Conservation (phyloP, 768 basidiomycete genomes). For the Suillus sp. region DNA sequence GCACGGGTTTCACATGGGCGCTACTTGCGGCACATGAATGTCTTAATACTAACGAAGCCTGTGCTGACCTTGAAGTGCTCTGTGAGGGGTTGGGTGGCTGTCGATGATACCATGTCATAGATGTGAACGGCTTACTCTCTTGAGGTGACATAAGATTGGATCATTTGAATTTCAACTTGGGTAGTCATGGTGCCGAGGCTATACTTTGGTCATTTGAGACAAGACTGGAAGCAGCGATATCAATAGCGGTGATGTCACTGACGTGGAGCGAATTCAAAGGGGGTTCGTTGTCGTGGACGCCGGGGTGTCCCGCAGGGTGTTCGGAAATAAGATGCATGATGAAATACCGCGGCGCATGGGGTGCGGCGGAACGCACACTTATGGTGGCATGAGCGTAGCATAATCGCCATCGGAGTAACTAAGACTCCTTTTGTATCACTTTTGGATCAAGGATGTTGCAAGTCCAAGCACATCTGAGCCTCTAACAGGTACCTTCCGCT, state of each 20-base stretch:
- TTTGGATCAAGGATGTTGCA: background rate
- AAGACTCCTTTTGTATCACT: background rate
- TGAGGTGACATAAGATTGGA: background rate
- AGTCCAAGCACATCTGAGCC: background rate
- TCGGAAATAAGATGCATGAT: background rate
- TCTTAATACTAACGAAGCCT: background rate
- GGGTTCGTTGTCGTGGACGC: too few relatives aligned
- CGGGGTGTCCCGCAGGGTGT: background rate
- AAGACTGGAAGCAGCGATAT: too few relatives aligned
- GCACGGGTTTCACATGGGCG: background rate
- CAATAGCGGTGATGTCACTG: too few relatives aligned
- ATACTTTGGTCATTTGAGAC: too few relatives aligned
- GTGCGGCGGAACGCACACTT: background rate
- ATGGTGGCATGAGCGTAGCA: background rate
- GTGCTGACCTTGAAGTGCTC: too few relatives aligned
- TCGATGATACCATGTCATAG: background rate
- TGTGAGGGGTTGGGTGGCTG: too few relatives aligned
- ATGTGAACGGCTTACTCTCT: background rate
- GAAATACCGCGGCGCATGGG: background rate
- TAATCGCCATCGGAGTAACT: background rate
- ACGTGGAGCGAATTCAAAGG: too few relatives aligned
- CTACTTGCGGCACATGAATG: background rate
- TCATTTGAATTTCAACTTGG: too few relatives aligned
- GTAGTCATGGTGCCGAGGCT: too few relatives aligned
- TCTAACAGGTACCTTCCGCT: background rate